A percentile compares a stretch with the other conserved stretches of the same genome.
Conservation (phyloP, 805 yeast genomes). For the Wickerhamiella sorbophila region DNA sequence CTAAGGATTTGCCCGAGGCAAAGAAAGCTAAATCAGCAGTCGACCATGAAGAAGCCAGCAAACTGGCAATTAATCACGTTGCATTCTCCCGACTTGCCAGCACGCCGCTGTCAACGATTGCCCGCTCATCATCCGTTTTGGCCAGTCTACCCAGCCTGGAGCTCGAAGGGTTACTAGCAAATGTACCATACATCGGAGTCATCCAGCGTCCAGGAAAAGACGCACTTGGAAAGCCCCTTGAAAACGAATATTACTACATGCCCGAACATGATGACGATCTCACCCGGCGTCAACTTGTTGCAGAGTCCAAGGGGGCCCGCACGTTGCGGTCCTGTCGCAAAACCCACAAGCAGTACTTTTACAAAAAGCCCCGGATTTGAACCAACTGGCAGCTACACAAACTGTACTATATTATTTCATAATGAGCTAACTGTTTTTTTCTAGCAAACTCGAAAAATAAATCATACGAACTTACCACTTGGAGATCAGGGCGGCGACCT, state of each 20-base stretch:
- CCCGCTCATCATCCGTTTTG: conserved; percentile 44
- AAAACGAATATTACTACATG: conserved; percentile 84
- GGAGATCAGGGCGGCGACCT: not conserved
- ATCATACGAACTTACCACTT: not conserved
- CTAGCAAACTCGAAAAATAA: not conserved
- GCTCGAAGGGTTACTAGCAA: conserved; percentile 26
- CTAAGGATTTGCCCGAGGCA: not conserved
- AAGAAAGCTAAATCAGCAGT: not conserved
- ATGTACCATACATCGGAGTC: conserved; percentile 59
- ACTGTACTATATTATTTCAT: not conserved
- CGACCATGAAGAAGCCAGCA: conserved; percentile 28
- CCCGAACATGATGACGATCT: conserved; percentile 67
- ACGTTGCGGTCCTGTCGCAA: conserved; percentile 82
- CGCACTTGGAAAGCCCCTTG: conserved; percentile 90
- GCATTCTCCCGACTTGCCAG: conserved; percentile 83
- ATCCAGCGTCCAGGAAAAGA: conserved; percentile 84
- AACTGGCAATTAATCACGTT: conserved; percentile 63
- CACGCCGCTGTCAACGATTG: conserved; percentile 65
- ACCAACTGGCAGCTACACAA: not conserved
- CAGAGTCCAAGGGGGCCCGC: conserved; percentile 60
- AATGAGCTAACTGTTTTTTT: not conserved
- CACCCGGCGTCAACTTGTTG: conserved; percentile 55
- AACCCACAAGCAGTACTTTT: conserved; percentile 79
- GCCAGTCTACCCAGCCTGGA: conserved; percentile 28
- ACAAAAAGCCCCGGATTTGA: conserved; percentile 38